Conservation (phyloP, 148 eudicot genomes). For the Rhododendron mucronatum region DNA sequence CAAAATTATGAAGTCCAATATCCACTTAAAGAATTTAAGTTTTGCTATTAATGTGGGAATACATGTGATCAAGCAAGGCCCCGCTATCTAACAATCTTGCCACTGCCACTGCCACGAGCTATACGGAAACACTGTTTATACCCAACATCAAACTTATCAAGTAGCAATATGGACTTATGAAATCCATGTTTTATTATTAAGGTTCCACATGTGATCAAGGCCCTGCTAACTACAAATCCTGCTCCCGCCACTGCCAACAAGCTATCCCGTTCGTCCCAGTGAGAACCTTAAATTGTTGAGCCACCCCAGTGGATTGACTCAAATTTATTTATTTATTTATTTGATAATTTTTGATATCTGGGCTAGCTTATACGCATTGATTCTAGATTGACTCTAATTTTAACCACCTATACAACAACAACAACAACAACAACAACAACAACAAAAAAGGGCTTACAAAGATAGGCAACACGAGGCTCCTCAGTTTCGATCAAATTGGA, state of each 20-base stretch:
- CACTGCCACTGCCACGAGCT: background rate
- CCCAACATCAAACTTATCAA: background rate
- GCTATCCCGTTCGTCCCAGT: background rate
- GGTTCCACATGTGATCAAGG: background rate
- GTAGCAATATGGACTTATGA: background rate
- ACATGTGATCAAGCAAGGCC: background rate
- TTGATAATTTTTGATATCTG: background rate
- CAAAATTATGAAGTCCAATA: background rate
- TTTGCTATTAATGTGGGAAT: background rate
- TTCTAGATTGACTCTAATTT: background rate
- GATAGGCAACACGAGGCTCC: slow-evolving; percentile 92
- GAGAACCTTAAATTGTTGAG: background rate
- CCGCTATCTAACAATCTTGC: background rate
- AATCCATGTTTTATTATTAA: background rate
- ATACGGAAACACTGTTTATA: background rate
- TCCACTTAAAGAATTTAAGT: background rate
- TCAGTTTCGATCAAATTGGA: slow-evolving; percentile 73
- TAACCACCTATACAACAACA: background rate
- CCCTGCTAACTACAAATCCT: background rate
- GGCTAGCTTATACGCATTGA: background rate
- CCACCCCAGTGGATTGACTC: background rate
- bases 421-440: too few relatives aligned
- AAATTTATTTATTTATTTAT: background rate
- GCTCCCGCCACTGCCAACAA: background rate
- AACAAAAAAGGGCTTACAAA: slow-evolving; percentile 45